Base-by-base conservation (phyloP, 495 filamentous ascomycete genomes). In the Penicillium psychrofluorescens region DNA sequence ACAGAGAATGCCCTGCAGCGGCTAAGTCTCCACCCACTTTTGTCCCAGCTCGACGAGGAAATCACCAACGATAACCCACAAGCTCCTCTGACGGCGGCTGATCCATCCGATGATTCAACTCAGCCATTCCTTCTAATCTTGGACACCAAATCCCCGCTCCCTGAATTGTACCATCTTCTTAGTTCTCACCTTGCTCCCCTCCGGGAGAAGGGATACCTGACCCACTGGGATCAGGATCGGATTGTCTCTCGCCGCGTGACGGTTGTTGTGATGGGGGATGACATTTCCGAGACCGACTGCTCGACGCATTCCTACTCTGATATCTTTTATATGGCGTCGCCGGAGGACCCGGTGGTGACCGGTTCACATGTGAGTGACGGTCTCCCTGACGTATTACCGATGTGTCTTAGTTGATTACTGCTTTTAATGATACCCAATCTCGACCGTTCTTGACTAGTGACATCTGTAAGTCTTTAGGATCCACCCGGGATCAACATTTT, bases 241-340 rank as follows among this genome's bases (percentile, higher is more conserved):
- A 44, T 69, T 12, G 35, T 67, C 13, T 50, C 56, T 2, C 60
- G 84, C 4, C 75, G 77, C n/a, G 57, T 92, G 28, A 92, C 85
- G 1, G 73, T 92, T 1, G 78, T 91, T 1, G 78, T 77, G 1
- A 85, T 81, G 0, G 85, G 87, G 8, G 75, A 76, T 43, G 73
- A 77, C 0, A 71, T 78, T 0, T 81, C 85, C 49, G 62, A 78
- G 30, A 52, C 64, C n/a, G 41, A 65, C 5, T 57, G 38, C 27
- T 51, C 13, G 53, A 59, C 13, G 10, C 7, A 45, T 41, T 14
- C 49, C 6, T 72, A 77, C 45, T 68, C 80, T 6, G 80, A 85
- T 57, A 67, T 80, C 10, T 86, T 89, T 61, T 83, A 80, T 58
- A 82, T 85, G 49, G 80, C 81, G 0, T 79, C 81, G 0, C 63